These are phyloP conservation scores for Sarocladiaceae sp. DNA, from an alignment of 2,329 filamentous ascomycete species.

Conservation along the genomic window DNA sequence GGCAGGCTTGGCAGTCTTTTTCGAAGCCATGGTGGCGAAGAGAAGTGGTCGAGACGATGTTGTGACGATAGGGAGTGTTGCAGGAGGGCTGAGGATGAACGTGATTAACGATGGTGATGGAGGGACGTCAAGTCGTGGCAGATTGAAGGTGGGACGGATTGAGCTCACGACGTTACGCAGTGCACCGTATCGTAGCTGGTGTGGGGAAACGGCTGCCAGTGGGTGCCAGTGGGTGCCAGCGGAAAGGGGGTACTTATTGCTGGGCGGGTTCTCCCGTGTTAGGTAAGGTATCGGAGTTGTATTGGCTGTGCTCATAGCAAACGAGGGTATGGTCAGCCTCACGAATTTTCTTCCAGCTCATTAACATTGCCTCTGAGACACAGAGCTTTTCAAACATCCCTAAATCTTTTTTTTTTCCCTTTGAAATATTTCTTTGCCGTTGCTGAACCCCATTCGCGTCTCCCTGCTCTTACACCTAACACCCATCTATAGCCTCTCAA, in stretches of 20 bases:
- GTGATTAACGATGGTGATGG: background rate
- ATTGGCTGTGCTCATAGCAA: no score
- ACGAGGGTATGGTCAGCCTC: no score
- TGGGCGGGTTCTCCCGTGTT: background rate
- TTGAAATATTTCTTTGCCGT: no score
- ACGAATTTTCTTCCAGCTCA: no score
- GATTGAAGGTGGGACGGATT: slow-evolving; percentile 7
- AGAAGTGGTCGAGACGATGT: slow-evolving; percentile 6
- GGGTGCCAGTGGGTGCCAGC: background rate
- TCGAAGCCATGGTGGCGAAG: slow-evolving; percentile 48
- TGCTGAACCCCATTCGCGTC: no score
- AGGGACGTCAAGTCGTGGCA: slow-evolving; percentile 5
- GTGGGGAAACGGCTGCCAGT: slow-evolving; percentile 9
- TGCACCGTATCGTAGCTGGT: slow-evolving; percentile 10
- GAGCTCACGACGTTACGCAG: background rate
- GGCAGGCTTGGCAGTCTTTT: slow-evolving; percentile 46
- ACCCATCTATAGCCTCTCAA: no score
- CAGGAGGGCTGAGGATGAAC: background rate
- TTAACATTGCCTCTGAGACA: no score
- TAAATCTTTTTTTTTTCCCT: no score
- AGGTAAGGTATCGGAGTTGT: no score
- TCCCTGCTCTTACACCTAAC: no score
- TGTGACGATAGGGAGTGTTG: slow-evolving; percentile 7
- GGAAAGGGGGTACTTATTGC: background rate
- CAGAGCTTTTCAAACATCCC: no score